phyloP scores from a whole-genome alignment of 164 flowering plant species.

The Nelumbo lutea region DNA sequence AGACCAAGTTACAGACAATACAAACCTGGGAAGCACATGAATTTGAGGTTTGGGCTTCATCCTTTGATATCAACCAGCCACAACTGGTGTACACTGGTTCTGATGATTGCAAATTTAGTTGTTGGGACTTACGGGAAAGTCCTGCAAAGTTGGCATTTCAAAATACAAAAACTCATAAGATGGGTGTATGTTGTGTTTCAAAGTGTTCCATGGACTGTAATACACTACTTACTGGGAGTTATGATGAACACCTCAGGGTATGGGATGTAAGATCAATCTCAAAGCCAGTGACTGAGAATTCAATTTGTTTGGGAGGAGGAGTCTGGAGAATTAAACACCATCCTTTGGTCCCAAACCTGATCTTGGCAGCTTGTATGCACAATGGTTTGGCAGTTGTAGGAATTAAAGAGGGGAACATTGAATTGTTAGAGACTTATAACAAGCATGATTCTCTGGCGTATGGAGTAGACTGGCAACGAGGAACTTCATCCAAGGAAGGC shows the following conservation, averaged over 20 bases:
- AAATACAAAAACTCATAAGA: constrained; percentile 58
- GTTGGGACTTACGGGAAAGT: constrained; percentile 82
- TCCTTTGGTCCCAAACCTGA: constrained; percentile 46
- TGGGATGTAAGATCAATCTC: constrained; percentile 84
- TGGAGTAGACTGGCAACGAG: constrained; percentile 89
- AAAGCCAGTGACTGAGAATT: constrained; percentile 57
- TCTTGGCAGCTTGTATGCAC: constrained; percentile 96
- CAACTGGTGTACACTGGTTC: constrained; percentile 77
- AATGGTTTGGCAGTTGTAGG: constrained; percentile 75
- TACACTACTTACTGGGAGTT: constrained; percentile 74
- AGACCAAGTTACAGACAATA: constrained; percentile 36
- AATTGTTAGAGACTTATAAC: constrained; percentile 54
- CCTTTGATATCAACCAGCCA: constrained; percentile 76
- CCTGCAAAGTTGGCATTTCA: constrained; percentile 54
- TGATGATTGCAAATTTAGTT: constrained; percentile 78
- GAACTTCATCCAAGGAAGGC: constrained; percentile 10
- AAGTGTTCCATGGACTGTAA: constrained; percentile 54
- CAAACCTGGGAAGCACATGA: constrained; percentile 89
- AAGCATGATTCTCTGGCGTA: constrained; percentile 85
- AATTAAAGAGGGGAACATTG: constrained; percentile 28
- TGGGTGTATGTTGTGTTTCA: constrained; percentile 86
- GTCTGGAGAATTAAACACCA: constrained; percentile 95
- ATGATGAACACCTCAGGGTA: constrained; percentile 71
- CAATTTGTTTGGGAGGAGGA: constrained; percentile 80
- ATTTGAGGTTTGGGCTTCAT: constrained; percentile 81